Conservation (phyloP, 1,139 yeast genomes). For the Debaryomyces subglobosus region DNA sequence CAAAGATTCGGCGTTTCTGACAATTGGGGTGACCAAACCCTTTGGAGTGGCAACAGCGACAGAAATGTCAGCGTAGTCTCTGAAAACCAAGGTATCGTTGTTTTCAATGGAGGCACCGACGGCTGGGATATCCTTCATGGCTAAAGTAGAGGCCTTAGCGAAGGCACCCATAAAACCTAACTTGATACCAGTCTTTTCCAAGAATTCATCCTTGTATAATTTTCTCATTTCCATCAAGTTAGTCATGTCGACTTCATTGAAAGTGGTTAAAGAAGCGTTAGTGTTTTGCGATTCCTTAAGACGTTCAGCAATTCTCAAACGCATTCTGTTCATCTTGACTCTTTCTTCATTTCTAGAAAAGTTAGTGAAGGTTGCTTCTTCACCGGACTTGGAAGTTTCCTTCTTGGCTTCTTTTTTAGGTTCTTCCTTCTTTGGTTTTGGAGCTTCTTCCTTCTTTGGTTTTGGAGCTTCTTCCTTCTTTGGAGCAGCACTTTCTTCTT, state of each 20-base stretch:
- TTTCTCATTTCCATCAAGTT: conserved; percentile 93
- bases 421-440: conserved; percentile 24
- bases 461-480: conserved; percentile 25
- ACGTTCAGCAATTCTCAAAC: conserved; percentile 98
- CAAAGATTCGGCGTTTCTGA: conserved; percentile 94
- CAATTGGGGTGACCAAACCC: conserved; percentile 98
- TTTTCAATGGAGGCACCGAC: conserved; percentile 94
- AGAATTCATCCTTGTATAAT: conserved; percentile 92
- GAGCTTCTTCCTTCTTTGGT: conserved; percentile 28
- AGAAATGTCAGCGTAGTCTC: conserved; percentile 95
- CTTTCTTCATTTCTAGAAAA: conserved; percentile 86
- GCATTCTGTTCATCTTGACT: conserved; percentile 99
- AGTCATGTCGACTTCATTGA: conserved; percentile 98
- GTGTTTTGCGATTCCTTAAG: conserved; percentile 99
- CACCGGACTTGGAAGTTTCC: conserved; percentile 28
- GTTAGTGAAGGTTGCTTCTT: conserved; percentile 54
- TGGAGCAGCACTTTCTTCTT: conserved; percentile 25
- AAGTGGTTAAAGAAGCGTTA: conserved; percentile 96
- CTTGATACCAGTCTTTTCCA: conserved; percentile 92
- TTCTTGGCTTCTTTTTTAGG: conserved; percentile 19
- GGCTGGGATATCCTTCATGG: conserved; percentile 94
- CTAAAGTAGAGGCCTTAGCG: conserved; percentile 90
- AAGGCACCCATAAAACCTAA: conserved; percentile 99
- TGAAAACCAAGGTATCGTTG: conserved; percentile 90
- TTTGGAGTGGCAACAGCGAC: conserved; percentile 99